A percentile compares a stretch with the other conserved stretches of the same genome.
Conservation (phyloP, 768 basidiomycete genomes). For the Leccinum longicurvipes region DNA sequence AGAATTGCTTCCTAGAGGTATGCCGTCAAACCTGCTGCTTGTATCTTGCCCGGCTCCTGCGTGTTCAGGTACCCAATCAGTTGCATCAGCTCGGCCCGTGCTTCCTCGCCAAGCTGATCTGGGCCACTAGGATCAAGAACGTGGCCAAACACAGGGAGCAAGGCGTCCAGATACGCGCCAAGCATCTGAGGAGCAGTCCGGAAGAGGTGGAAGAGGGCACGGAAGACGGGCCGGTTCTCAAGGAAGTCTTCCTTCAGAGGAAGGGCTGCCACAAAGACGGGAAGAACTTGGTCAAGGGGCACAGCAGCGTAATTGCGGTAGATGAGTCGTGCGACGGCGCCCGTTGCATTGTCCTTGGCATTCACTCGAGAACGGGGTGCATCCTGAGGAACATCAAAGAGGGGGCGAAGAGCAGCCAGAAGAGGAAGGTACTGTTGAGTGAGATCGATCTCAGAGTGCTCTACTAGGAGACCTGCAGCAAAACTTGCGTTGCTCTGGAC, state of each 20-base stretch:
- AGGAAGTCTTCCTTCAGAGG: slow-evolving; percentile 86
- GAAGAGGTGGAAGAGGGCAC: slow-evolving; percentile 86
- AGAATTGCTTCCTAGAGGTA: slow-evolving; percentile 43
- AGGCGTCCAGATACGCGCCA: slow-evolving; percentile 69
- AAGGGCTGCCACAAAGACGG: slow-evolving; percentile 74
- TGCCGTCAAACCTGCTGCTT: slow-evolving; percentile 66
- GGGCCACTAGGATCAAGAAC: slow-evolving; percentile 73
- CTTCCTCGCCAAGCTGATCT: slow-evolving; percentile 81
- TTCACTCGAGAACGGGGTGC: slow-evolving; percentile 68
- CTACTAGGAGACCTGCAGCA: slow-evolving; percentile 86
- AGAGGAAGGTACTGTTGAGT: slow-evolving; percentile 76
- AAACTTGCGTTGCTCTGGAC: slow-evolving; percentile 97
- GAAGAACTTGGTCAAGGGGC: slow-evolving; percentile 89
- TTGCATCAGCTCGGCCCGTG: slow-evolving; percentile 69
- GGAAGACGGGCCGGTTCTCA: slow-evolving; percentile 89
- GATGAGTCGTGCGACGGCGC: slow-evolving; percentile 87
- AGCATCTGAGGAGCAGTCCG: slow-evolving; percentile 67
- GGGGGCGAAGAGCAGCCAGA: slow-evolving; percentile 73
- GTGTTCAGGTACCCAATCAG: slow-evolving; percentile 69
- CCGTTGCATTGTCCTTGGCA: slow-evolving; percentile 95
- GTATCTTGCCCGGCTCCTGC: slow-evolving; percentile 75
- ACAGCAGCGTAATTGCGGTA: slow-evolving; percentile 72
- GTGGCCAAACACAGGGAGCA: slow-evolving; percentile 75
- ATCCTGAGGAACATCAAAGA: slow-evolving; percentile 68
- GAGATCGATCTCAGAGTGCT: slow-evolving; percentile 80